Evolutionary conservation across 2,329 filamentous ascomycete species (phyloP), one percentile per base, ranked within the genome.

Genomic region (Chrysoporthe puriensis): DNA sequence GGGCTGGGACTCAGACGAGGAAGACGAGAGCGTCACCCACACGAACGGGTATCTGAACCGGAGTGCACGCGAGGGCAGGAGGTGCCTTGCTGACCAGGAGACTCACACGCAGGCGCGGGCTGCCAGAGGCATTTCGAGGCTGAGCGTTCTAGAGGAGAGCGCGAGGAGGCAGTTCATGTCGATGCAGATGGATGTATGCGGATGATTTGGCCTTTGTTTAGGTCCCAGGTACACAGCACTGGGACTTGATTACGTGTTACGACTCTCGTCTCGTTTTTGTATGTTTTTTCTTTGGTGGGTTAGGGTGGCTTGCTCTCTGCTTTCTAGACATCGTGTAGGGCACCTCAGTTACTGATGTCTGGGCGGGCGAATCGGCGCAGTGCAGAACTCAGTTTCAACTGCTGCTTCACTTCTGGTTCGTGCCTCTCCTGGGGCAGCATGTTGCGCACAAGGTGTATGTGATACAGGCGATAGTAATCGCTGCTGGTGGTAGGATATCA

Each of bases 1-100:
- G 21, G 72, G 72, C 0, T 73, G 71, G 65, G 48, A 66, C 40
- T 14, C n/a, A 9, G 54, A 34, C 9, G 50, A 57, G 34, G 58
- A 43, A 4, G 43, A 44, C 21, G 59, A 42, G 9, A 44, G 8
- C 3, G 46, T 34, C 9, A 44, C 9, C 5, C 32, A 18, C 14
- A 21, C 43, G 4, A 34, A 43, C 11, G 63, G 42, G n/a, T 54
- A 56, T 11, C 21, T 61, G 43, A 18, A 50, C 18, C 54, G 50
- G 42, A 21, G 52, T 7, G 34, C 16, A 1, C 36, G 26, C 1
- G 40, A 9, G 32, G 11, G 7, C n/a, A 32, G 34, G 21, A 63
- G 50, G 48, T 16, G 40, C 14, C 7, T 46, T 11, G 40, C n/a
- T 26, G 36, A 21, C n/a, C n/a, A 34, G 32, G 52, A 32, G 11